phyloP scores from a whole-genome alignment of 768 basidiomycete species.

The Podaxis pistillaris region DNA sequence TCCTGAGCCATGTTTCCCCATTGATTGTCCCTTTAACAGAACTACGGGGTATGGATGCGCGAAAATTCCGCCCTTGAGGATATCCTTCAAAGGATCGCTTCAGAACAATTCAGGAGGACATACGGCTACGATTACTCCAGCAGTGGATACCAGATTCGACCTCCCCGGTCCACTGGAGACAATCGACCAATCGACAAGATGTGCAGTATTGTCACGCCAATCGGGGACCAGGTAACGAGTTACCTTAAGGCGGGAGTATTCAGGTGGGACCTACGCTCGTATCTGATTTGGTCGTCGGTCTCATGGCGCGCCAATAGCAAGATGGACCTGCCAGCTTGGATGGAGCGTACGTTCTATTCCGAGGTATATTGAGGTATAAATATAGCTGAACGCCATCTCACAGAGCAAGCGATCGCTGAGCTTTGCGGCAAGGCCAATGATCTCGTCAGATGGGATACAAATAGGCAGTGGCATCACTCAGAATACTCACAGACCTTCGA shows the following conservation, averaged over 20 bases:
- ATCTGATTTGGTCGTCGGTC: neutral
- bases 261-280: neutral
- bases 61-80: neutral
- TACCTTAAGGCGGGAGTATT: neutral
- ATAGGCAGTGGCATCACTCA: neutral
- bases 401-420: neutral
- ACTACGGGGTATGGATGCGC: neutral
- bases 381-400: neutral
- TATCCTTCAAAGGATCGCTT: neutral
- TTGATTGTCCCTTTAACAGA: neutral
- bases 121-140: neutral
- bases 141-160: neutral
- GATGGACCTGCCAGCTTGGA: neutral
- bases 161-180: neutral
- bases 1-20: neutral
- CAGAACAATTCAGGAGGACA: neutral
- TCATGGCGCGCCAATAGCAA: neutral
- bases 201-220: neutral
- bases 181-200: conserved; percentile 1
- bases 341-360: neutral
- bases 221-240: neutral
- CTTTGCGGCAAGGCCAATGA: neutral
- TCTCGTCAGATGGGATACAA: neutral
- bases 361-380: neutral
- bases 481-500: neutral